Evolutionary conservation across 2,329 filamentous ascomycete species (phyloP).

Genomic region (Aspergillus tamarii): DNA sequence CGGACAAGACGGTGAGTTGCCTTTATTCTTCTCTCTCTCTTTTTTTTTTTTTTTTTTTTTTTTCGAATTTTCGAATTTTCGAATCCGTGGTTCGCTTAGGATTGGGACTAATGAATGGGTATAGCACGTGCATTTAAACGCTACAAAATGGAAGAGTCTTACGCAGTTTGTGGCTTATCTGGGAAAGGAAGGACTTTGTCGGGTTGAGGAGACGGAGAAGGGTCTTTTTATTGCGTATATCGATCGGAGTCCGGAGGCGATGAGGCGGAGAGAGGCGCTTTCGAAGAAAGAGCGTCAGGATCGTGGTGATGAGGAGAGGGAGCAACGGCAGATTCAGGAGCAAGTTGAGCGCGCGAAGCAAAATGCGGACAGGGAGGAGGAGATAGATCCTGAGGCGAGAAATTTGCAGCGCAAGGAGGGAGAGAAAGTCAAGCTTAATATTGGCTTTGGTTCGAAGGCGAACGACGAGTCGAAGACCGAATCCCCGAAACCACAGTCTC

Average conservation of each 20-base stretch:
- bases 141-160: conserved; percentile 83
- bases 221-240: conserved; percentile 85
- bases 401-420: conserved; percentile 63
- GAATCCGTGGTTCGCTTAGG: neutral
- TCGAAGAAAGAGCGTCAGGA: conserved; percentile 83
- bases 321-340: conserved; percentile 78
- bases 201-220: conserved; percentile 88
- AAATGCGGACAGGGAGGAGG: conserved; percentile 55
- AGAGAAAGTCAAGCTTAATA: conserved; percentile 75
- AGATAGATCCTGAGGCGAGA: conserved; percentile 46
- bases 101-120: neutral
- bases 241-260: conserved; percentile 84
- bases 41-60: too few relatives aligned
- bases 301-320: conserved; percentile 85
- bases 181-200: conserved; percentile 81
- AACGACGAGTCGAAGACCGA: conserved; percentile 28
- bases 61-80: too few relatives aligned
- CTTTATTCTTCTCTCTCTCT: neutral
- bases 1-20: conserved; percentile 65
- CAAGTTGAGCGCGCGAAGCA: conserved; percentile 78
- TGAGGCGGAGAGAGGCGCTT: conserved; percentile 78
- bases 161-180: conserved; percentile 89
- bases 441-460: conserved; percentile 51
- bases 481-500: conserved; percentile 26
- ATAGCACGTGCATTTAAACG: conserved; percentile 85